phyloP scores from a whole-genome alignment of 176 grass and related monocot species.

The Alopecurus myosuroides region DNA sequence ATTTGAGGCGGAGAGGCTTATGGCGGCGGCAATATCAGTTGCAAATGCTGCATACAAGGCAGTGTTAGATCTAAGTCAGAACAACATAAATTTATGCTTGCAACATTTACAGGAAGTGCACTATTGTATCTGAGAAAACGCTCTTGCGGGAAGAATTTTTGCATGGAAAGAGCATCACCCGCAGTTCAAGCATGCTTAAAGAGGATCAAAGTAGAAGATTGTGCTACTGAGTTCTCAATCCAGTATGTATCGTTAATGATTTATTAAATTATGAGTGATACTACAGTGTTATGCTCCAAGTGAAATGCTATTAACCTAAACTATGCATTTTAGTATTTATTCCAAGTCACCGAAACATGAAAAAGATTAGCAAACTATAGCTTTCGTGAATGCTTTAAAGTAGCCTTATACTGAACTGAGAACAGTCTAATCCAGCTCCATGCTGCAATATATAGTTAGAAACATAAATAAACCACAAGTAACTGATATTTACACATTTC shows the following conservation, averaged over 20 bases:
- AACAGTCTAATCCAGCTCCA: not conserved
- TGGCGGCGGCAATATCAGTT: no score
- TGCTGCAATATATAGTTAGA: not conserved
- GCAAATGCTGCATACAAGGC: slow-evolving; percentile 66
- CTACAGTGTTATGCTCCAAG: not conserved
- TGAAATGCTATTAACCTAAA: not conserved
- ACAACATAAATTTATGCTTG: slow-evolving; percentile 34
- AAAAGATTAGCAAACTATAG: not conserved
- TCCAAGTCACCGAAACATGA: not conserved
- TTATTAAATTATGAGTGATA: not conserved
- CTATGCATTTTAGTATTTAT: not conserved
- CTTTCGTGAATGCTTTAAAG: not conserved
- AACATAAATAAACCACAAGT: not conserved
- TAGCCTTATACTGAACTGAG: not conserved
- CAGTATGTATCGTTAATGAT: slow-evolving; percentile 20
- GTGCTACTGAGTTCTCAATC: slow-evolving; percentile 33
- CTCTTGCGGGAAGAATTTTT: slow-evolving; percentile 30
- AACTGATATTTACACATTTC: not conserved
- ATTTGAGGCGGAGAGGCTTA: no score
- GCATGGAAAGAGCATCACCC: slow-evolving; percentile 42
- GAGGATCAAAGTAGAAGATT: slow-evolving; percentile 44
- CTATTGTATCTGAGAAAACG: slow-evolving; percentile 49
- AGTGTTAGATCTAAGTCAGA: slow-evolving; percentile 51
- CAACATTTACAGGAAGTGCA: slow-evolving; percentile 48
- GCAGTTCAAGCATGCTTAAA: slow-evolving; percentile 44